Evolutionary conservation across 2,329 filamentous ascomycete genomes (phyloP), one percentile per base, ranked within the genome.

Genomic region (Rhynchosporium agropyri): DNA sequence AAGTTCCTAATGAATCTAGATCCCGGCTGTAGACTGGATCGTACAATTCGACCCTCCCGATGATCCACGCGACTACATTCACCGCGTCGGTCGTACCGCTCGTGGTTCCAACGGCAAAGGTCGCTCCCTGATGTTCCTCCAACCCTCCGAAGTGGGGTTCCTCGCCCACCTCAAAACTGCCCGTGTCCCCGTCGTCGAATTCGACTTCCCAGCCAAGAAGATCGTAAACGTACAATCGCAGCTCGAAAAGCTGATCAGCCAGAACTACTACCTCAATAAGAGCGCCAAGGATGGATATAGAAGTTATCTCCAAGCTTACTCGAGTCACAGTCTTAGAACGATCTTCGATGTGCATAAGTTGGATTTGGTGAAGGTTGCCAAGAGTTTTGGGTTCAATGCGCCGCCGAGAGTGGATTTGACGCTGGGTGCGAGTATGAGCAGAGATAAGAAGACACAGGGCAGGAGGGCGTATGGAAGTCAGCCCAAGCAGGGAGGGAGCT

Each of bases 211-310:
- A 1, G 82, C 87, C 62, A 93, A 91, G 79, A 97, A 96, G 83
- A 91, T 99, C 68, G 82, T 94, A 72, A 95, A 96, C 73, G 88
- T 96, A 69, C 89, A 96, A 79, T 87, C 90, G 72, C 92, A 97
- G 77, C 85, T 98, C 9, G 94, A 98, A 82, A 95, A 94, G 79
- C 84, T 98, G 69, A 96, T 99, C 72, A 86, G 86, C 36, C 90
- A 95, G 76, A 98, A 99, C 78, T 98, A 98, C 81, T 97, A 97
- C 77, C 84, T 99, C 63, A 95, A 97, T 80, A 95, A 97, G 84
- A 85, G 81, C 70, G 87, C 87, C 65, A 89, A 89, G 78, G 86
- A 89, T 66, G 86, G 91, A 3, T 96, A 95, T 80, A 85, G 91
- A 64, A 91, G 90, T 26, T 99, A 99, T 76, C 84, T 99, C 29